Conservation (phyloP, 495 filamentous ascomycete genomes). For the Lophiotrema nucula region DNA sequence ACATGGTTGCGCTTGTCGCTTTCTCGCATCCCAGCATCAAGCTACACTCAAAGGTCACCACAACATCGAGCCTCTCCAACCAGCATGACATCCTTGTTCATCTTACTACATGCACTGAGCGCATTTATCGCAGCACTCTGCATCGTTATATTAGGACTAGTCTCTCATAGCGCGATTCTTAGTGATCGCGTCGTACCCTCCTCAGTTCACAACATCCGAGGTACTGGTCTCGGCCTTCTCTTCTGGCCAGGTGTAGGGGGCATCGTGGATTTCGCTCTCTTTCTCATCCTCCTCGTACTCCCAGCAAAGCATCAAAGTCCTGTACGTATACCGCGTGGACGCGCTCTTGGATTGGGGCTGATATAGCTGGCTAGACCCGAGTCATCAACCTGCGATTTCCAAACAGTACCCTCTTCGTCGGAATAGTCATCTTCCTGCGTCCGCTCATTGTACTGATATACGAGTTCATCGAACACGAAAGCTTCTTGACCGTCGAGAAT, state of each 20-base stretch:
- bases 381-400: too few relatives aligned
- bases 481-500: not conserved
- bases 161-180: not conserved
- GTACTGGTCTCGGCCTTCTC: not conserved
- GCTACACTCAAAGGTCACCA: too few relatives aligned
- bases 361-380: not conserved
- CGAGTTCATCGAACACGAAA: not conserved
- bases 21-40: too few relatives aligned
- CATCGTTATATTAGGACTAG: not conserved
- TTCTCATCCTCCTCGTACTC: not conserved
- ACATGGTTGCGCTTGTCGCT: too few relatives aligned
- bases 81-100: too few relatives aligned
- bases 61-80: too few relatives aligned
- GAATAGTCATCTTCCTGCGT: not conserved
- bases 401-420: not conserved
- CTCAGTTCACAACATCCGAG: not conserved
- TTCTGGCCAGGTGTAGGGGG: not conserved
- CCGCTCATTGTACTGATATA: not conserved
- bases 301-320: not conserved
- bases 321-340: not conserved
- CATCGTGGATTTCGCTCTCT: not conserved
- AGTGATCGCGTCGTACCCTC: not conserved
- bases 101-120: not conserved
- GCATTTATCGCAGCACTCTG: not conserved
- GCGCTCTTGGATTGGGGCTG: not conserved